phyloP scores from a whole-genome alignment of 2,329 filamentous ascomycete genomes.

The Neocucurbitaria cava region DNA sequence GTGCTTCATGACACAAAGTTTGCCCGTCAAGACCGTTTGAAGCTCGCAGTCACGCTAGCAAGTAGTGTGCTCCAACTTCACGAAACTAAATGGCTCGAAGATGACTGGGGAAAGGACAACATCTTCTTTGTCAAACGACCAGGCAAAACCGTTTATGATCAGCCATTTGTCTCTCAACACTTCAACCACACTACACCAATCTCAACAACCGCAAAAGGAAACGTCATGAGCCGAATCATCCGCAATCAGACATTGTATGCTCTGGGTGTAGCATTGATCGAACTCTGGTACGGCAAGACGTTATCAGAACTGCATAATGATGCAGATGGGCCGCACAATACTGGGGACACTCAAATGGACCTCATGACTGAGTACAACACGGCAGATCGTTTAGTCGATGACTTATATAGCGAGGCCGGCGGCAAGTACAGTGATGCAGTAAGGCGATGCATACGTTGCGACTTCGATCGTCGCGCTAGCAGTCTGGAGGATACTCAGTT shows the following conservation, averaged over 20 bases:
- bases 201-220: neutral
- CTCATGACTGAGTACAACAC: conserved; percentile 28
- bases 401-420: conserved; percentile 37
- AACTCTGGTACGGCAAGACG: conserved; percentile 41
- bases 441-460: conserved; percentile 40
- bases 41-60: conserved; percentile 26
- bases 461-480: conserved; percentile 32
- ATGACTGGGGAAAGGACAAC: conserved; percentile 29
- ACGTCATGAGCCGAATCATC: conserved; percentile 24
- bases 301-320: conserved; percentile 26
- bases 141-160: conserved; percentile 17
- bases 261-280: conserved; percentile 43
- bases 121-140: conserved; percentile 29
- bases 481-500: conserved; percentile 37
- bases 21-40: conserved; percentile 19
- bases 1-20: conserved; percentile 21
- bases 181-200: conserved; percentile 3
- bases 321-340: conserved; percentile 10
- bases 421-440: conserved; percentile 41
- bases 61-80: conserved; percentile 32
- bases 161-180: conserved; percentile 23
- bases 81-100: conserved; percentile 31
- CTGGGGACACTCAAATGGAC: conserved; percentile 12
- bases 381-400: conserved; percentile 33
- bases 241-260: conserved; percentile 43